These are phyloP conservation scores for Arthroderma sp. DNA, from an alignment of 2,329 filamentous ascomycete species.

Conservation along the genomic window DNA sequence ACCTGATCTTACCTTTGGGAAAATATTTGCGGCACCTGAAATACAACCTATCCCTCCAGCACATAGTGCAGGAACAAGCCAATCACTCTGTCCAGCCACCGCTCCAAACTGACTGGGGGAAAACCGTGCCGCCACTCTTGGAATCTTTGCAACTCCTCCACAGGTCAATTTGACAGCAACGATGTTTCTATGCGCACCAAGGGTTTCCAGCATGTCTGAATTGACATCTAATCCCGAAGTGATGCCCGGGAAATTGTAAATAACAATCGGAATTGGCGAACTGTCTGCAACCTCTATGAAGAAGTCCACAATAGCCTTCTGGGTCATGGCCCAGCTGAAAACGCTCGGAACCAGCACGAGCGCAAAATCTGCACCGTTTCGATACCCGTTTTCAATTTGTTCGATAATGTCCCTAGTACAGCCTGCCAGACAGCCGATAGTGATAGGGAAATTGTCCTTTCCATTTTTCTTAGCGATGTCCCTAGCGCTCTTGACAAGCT, in stretches of 20 bases:
- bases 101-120: slow-evolving; percentile 25
- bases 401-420: slow-evolving; percentile 35
- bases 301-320: slow-evolving; percentile 45
- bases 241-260: slow-evolving; percentile 37
- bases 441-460: slow-evolving; percentile 25
- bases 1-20: slow-evolving; percentile 32
- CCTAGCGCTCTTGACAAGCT: slow-evolving; percentile 27
- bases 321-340: slow-evolving; percentile 54
- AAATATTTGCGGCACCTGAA: slow-evolving; percentile 50
- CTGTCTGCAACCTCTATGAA: slow-evolving; percentile 49
- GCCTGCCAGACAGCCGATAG: slow-evolving; percentile 28
- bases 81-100: slow-evolving; percentile 32
- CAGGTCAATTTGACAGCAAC: slow-evolving; percentile 27
- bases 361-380: slow-evolving; percentile 57
- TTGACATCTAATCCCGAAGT: slow-evolving; percentile 32
- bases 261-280: slow-evolving; percentile 35
- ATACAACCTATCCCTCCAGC: slow-evolving; percentile 49
- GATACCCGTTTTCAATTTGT: slow-evolving; percentile 51
- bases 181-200: slow-evolving; percentile 24
- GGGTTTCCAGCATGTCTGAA: slow-evolving; percentile 22
- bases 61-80: slow-evolving; percentile 42
- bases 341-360: slow-evolving; percentile 61
- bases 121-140: slow-evolving; percentile 25
- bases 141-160: slow-evolving; percentile 29
- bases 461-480: slow-evolving; percentile 23